Conservation (phyloP, 768 basidiomycete genomes). For the Amanita fuliginea region DNA sequence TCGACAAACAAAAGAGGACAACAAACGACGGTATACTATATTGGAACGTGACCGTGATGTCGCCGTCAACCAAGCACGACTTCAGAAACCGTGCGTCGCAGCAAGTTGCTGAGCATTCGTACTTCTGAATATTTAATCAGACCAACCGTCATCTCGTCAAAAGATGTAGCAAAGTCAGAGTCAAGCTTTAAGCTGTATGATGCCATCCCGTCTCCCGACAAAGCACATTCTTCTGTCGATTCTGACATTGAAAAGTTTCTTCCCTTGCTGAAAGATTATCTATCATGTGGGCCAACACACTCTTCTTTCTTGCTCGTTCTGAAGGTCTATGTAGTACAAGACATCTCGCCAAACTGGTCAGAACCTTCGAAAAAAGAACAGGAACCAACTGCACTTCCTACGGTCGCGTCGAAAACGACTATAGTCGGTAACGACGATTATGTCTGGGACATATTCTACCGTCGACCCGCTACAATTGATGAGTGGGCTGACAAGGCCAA, state of each 20-base stretch:
- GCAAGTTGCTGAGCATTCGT: background rate
- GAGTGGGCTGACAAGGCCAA: conserved; percentile 50
- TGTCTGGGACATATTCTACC: conserved; percentile 81
- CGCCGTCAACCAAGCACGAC: background rate
- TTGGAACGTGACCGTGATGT: conserved; percentile 20
- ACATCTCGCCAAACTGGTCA: conserved; percentile 15
- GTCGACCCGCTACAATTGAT: conserved; percentile 44
- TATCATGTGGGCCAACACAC: conserved; percentile 33
- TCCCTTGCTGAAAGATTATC: conserved; percentile 68
- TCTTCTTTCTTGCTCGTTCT: conserved; percentile 6
- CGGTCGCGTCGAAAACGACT: background rate
- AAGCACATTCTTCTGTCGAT: conserved; percentile 14
- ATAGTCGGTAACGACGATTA: conserved; percentile 38
- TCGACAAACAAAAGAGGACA: conserved; percentile 22
- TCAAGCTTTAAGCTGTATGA: conserved; percentile 62
- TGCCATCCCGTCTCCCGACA: conserved; percentile 39
- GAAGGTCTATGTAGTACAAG: background rate
- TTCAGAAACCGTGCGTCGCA: conserved; percentile 1
- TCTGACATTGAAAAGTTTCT: conserved; percentile 68
- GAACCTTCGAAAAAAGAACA: conserved; percentile 1
- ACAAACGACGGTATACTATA: conserved; percentile 41
- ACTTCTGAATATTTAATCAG: background rate
- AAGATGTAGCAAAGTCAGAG: conserved; percentile 25
- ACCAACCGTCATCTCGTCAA: conserved; percentile 43
- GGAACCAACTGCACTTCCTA: conserved; percentile 8